Evolutionary conservation across 176 grass and related monocot species (phyloP).

Genomic region (Poa annua): DNA sequence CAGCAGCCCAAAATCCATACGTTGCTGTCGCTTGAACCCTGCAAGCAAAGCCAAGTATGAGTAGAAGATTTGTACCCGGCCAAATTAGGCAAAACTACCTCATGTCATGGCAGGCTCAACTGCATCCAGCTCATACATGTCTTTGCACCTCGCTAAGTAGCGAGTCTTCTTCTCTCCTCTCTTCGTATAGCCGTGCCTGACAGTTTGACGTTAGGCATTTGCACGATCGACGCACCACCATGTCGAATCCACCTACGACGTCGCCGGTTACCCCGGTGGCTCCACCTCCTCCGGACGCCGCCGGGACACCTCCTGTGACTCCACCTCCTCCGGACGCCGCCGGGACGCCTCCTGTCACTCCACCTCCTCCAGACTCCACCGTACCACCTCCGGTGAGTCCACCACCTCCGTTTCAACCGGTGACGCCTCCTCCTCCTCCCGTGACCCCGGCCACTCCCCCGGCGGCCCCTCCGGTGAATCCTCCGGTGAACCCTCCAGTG

Average conservation of each 20-base stretch:
- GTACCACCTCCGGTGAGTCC: neutral
- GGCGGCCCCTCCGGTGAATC: neutral
- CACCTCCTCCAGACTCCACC: neutral
- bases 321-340: neutral
- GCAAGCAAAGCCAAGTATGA: conserved; percentile 7
- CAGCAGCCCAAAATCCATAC: neutral
- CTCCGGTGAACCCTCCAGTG: neutral
- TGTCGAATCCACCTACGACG: neutral
- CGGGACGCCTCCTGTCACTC: neutral
- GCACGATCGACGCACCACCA: neutral
- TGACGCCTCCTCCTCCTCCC: neutral
- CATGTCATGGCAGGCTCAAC: neutral
- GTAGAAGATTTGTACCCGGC: neutral
- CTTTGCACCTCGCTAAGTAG: neutral
- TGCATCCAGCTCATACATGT: conserved; percentile 33
- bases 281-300: neutral
- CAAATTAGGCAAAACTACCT: conserved; percentile 2
- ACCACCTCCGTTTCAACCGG: neutral
- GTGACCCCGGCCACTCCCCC: neutral
- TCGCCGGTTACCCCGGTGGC: conserved; percentile 14
- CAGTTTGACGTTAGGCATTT: neutral
- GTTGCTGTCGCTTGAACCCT: conserved; percentile 20
- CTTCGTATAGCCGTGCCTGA: neutral
- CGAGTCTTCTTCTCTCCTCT: conserved; percentile 14
- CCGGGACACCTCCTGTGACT: neutral